These are phyloP conservation scores for Eucalyptus shirleyi DNA, from an alignment of 345 rosid genomes.

Conservation along the genomic window DNA sequence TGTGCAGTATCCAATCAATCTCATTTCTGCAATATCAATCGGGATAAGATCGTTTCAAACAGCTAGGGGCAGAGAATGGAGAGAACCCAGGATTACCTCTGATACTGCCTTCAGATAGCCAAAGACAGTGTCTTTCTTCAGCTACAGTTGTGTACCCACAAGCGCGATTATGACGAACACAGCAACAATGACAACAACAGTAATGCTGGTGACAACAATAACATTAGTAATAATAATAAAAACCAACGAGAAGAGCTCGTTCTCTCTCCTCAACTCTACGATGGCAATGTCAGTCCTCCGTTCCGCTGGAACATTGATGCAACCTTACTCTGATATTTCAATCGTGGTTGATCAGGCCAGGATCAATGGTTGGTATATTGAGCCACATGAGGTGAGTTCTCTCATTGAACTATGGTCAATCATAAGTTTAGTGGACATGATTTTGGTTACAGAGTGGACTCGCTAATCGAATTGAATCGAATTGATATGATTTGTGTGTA, in stretches of 20 bases:
- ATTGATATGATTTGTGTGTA: neutral
- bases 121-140: too few relatives aligned
- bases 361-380: slow-evolving; percentile 18
- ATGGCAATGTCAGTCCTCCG: too few relatives aligned
- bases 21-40: neutral
- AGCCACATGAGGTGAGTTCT: slow-evolving; percentile 25
- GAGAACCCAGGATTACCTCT: too few relatives aligned
- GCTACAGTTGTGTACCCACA: too few relatives aligned
- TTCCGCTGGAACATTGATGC: neutral
- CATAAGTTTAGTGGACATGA: neutral
- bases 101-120: too few relatives aligned
- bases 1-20: neutral
- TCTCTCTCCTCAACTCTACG: too few relatives aligned
- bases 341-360: slow-evolving; percentile 20
- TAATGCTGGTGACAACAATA: too few relatives aligned
- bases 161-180: too few relatives aligned
- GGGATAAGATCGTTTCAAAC: neutral
- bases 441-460: neutral
- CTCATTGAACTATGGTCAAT: neutral
- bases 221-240: neutral
- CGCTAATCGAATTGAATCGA: too few relatives aligned
- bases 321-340: neutral
- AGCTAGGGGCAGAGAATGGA: too few relatives aligned
- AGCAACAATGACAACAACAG: too few relatives aligned
- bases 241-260: too few relatives aligned